Percentiles rank a stretch among this genome's conserved stretches.
phyloP scores from a whole-genome alignment of 83 land plant genomes.

The Picea abies region DNA sequence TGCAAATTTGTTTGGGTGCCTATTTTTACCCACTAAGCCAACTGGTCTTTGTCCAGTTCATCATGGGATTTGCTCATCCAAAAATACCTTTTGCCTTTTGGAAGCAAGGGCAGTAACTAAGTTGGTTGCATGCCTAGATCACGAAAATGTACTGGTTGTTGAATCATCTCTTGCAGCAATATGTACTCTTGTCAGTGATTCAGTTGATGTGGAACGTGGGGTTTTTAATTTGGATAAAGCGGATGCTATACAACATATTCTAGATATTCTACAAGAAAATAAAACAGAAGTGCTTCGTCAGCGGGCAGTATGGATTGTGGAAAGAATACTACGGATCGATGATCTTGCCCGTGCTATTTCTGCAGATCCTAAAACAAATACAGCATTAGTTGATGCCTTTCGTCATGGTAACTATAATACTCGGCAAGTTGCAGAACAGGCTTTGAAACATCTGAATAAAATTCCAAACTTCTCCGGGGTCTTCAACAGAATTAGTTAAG shows the following conservation, averaged over 20 bases:
- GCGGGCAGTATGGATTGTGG: conserved; percentile 87
- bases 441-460: conserved; percentile 88
- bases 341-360: conserved; percentile 75
- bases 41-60: conserved; percentile 77
- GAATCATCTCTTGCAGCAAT: conserved; percentile 91
- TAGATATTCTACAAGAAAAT: conserved; percentile 79
- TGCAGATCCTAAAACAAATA: conserved; percentile 68
- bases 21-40: conserved; percentile 47
- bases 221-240: conserved; percentile 59
- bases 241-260: conserved; percentile 73
- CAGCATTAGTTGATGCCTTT: conserved; percentile 92
- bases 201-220: conserved; percentile 73
- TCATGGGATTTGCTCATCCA: conserved; percentile 78
- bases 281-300: conserved; percentile 73
- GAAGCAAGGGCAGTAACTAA: conserved; percentile 76
- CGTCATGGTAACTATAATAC: conserved; percentile 71
- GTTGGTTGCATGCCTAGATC: conserved; percentile 82
- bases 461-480: conserved; percentile 96
- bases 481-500: conserved; percentile 48
- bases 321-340: conserved; percentile 78
- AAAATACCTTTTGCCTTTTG: conserved; percentile 79
- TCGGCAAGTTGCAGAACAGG: conserved; percentile 88
- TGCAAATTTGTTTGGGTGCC: conserved; percentile 53
- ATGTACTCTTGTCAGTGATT: conserved; percentile 75
- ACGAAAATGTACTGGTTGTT: conserved; percentile 71